A percentile compares a stretch with the other conserved stretches of the same genome.
Conservation (phyloP, 2,329 filamentous ascomycete species). For the Penicillium vulpinum region DNA sequence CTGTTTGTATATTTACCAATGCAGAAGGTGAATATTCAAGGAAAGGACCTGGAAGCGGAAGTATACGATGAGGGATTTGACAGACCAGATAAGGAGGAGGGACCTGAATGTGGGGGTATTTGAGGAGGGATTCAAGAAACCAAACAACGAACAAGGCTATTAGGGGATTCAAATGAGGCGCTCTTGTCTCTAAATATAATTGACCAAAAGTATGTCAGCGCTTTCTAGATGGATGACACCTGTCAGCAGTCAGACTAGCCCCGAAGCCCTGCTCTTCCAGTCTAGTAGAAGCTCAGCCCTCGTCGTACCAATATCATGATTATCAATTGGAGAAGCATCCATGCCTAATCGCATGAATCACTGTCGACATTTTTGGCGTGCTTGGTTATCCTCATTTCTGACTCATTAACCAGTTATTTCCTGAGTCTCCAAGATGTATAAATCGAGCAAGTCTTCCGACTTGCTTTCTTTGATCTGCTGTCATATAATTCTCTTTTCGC, state of each 20-base stretch:
- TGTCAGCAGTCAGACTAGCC: too few relatives aligned
- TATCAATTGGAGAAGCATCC: conserved; percentile 4
- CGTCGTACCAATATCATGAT: conserved; percentile 11
- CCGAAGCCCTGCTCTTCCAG: not conserved
- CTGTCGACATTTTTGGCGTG: not conserved
- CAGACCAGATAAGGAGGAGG: conserved; percentile 24
- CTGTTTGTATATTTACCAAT: conserved; percentile 37
- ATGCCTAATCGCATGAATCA: not conserved
- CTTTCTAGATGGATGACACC: not conserved
- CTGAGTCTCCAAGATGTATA: not conserved
- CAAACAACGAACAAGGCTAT: not conserved
- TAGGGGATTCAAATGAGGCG: not conserved
- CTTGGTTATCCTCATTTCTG: not conserved
- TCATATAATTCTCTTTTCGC: not conserved
- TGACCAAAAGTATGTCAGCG: not conserved
- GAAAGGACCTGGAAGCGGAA: conserved; percentile 55
- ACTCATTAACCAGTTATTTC: not conserved
- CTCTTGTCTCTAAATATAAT: not conserved
- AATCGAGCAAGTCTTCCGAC: not conserved
- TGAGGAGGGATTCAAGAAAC: too few relatives aligned
- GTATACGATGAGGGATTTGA: conserved; percentile 31
- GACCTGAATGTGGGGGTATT: conserved; percentile 54
- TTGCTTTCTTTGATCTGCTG: not conserved
- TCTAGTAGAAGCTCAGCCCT: not conserved
- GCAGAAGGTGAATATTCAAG: conserved; percentile 41